Conservation (phyloP, 2,329 filamentous ascomycete species). For the Coleophoma eucalyptorum region DNA sequence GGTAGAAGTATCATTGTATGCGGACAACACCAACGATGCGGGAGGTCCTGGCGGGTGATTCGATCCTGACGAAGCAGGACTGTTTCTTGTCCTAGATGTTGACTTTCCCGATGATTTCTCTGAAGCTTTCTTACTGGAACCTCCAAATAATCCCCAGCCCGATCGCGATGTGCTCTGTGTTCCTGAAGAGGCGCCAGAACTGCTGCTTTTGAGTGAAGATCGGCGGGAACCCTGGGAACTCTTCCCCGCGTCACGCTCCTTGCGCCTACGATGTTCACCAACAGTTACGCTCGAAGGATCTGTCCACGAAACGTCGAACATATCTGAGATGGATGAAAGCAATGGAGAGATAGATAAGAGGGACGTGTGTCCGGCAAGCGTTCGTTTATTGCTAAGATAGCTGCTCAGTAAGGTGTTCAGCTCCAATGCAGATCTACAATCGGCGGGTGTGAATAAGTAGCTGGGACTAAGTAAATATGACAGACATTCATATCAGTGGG, state of each 20-base stretch:
- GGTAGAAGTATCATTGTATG: neutral
- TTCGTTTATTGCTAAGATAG: no score
- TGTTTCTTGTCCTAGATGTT: neutral
- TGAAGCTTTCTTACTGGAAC: neutral
- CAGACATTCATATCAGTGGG: no score
- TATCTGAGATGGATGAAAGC: neutral
- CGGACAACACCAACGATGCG: neutral
- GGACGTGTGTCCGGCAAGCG: neutral
- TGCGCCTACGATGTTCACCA: conserved; percentile 3
- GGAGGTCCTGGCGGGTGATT: neutral
- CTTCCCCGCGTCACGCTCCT: neutral
- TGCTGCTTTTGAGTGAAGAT: conserved; percentile 1
- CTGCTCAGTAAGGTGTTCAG: neutral
- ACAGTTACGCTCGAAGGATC: conserved; percentile 4
- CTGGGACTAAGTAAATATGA: no score
- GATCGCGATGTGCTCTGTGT: conserved; percentile 1
- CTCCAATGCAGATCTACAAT: no score
- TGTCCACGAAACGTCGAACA: conserved; percentile 7
- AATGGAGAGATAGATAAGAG: neutral
- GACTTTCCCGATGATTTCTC: no score
- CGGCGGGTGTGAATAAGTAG: no score
- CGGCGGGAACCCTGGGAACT: neutral
- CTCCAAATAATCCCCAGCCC: neutral
- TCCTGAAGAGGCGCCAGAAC: conserved; percentile 5
- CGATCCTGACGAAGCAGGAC: neutral